Conservation (phyloP, 2,329 filamentous ascomycete genomes). For the Penicillium psychrosexuale region DNA sequence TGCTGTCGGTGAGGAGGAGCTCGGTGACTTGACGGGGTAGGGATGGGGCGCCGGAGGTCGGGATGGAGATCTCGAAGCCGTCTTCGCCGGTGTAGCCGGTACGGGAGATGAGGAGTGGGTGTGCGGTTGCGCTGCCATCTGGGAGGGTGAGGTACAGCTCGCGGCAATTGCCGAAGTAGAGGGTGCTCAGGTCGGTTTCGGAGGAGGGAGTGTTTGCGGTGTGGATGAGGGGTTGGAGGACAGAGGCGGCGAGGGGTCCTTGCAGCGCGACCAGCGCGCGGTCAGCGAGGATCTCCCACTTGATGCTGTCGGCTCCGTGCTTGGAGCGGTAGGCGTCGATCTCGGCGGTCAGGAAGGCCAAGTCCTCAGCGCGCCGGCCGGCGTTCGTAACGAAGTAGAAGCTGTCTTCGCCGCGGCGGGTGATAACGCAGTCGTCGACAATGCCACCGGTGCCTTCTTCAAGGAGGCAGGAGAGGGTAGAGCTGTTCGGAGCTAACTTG, state of each 20-base stretch:
- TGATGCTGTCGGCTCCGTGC: constrained; percentile 53
- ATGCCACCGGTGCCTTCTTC: constrained; percentile 82
- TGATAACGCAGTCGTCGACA: constrained; percentile 90
- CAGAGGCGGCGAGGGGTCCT: constrained; percentile 70
- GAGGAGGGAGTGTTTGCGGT: constrained; percentile 41
- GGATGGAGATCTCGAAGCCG: constrained; percentile 92
- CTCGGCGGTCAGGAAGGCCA: constrained; percentile 69
- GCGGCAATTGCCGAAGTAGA: constrained; percentile 79
- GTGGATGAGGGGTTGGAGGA: constrained; percentile 65
- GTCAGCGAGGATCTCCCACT: constrained; percentile 67
- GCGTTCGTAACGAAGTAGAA: constrained; percentile 98
- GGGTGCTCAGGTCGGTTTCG: constrained; percentile 57
- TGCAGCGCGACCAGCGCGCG: constrained; percentile 85
- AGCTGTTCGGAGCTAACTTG: constrained; percentile 63
- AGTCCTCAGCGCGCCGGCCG: constrained; percentile 84
- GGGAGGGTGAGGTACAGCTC: constrained; percentile 62
- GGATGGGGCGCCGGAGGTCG: constrained; percentile 57
- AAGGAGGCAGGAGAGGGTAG: constrained; percentile 80
- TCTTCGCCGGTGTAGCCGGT: constrained; percentile 98
- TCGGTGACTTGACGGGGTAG: constrained; percentile 58
- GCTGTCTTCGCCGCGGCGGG: constrained; percentile 66
- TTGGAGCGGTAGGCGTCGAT: constrained; percentile 59
- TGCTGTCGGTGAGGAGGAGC: constrained; percentile 62
- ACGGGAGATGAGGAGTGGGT: constrained; percentile 70
- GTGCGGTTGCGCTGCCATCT: constrained; percentile 50